phyloP scores from a whole-genome alignment of 371 early-diverging fungal genomes.

The Rhizopus sp. region DNA sequence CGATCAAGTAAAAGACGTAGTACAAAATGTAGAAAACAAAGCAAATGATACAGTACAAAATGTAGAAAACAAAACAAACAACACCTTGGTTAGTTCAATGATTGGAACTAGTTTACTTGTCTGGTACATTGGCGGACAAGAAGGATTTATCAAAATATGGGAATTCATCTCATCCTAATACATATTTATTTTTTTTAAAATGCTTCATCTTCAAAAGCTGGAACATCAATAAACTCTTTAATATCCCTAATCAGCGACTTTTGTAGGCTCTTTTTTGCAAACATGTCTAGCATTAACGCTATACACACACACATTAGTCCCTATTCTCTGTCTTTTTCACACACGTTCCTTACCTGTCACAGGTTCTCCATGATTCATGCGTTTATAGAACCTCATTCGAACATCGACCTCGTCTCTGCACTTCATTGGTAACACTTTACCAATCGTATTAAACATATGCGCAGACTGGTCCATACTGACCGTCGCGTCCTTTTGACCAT shows the following conservation, averaged over 20 bases:
- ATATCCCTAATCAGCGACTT: slow-evolving; percentile 43
- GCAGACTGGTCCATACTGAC: slow-evolving; percentile 46
- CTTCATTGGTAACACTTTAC: slow-evolving; percentile 36
- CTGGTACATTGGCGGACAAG: slow-evolving; percentile 32
- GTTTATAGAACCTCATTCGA: slow-evolving; percentile 44
- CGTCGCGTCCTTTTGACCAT: slow-evolving; percentile 47
- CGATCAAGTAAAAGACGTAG: background rate
- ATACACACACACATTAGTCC: background rate
- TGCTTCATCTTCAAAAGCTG: slow-evolving; percentile 16
- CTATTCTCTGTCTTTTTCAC: background rate
- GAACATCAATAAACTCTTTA: slow-evolving; percentile 44
- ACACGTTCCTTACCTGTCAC: slow-evolving; percentile 33
- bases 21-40: background rate
- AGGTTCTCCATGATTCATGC: slow-evolving; percentile 45
- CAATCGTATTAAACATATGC: slow-evolving; percentile 44
- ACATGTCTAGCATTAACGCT: slow-evolving; percentile 43
- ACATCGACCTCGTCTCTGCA: slow-evolving; percentile 45
- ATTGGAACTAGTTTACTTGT: slow-evolving; percentile 26
- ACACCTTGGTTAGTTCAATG: slow-evolving; percentile 2
- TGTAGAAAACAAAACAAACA: background rate
- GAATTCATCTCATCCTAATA: slow-evolving; percentile 19
- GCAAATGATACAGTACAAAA: background rate
- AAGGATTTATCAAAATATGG: slow-evolving; percentile 21
- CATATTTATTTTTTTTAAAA: slow-evolving; percentile 5
- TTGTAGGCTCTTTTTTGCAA: slow-evolving; percentile 25